These are phyloP conservation scores for Diaporthe ilicicola DNA, from an alignment of 2,329 filamentous ascomycete species.

Conservation along the genomic window DNA sequence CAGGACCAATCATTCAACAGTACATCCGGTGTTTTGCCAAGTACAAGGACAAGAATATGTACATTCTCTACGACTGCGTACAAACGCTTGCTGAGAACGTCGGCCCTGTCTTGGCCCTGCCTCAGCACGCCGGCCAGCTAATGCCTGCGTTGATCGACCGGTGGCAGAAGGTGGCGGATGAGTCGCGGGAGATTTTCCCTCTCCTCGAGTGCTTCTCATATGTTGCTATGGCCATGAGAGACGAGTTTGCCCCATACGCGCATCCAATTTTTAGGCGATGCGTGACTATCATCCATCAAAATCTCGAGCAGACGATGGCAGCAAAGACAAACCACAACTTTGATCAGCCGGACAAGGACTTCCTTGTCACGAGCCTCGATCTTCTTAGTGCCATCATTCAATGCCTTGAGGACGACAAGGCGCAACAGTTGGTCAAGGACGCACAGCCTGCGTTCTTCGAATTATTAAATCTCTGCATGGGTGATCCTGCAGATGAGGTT, in stretches of 20 bases:
- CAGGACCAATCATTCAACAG: slow-evolving; percentile 87
- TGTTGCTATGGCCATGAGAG: slow-evolving; percentile 84
- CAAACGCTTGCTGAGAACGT: slow-evolving; percentile 96
- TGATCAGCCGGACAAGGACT: slow-evolving; percentile 93
- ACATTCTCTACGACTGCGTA: slow-evolving; percentile 97
- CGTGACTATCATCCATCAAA: slow-evolving; percentile 89
- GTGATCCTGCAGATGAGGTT: slow-evolving; percentile 89
- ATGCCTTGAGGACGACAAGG: slow-evolving; percentile 78
- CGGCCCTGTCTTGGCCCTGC: slow-evolving; percentile 80
- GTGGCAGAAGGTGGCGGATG: slow-evolving; percentile 86
- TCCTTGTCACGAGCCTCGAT: slow-evolving; percentile 93
- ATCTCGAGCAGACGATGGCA: slow-evolving; percentile 81
- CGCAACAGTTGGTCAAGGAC: slow-evolving; percentile 76
- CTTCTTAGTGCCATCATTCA: slow-evolving; percentile 93
- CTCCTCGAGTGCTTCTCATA: slow-evolving; percentile 97
- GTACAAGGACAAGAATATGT: slow-evolving; percentile 99
- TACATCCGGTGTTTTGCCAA: slow-evolving; percentile 91
- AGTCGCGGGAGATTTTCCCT: slow-evolving; percentile 93
- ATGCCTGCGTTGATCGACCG: slow-evolving; percentile 93
- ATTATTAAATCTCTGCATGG: slow-evolving; percentile 89
- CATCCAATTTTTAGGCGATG: slow-evolving; percentile 87
- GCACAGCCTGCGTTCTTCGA: slow-evolving; percentile 90
- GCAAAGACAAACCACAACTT: slow-evolving; percentile 72
- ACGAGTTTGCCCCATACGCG: slow-evolving; percentile 85
- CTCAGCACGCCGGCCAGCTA: slow-evolving; percentile 81